Evolutionary conservation across 2,329 filamentous ascomycete species (phyloP), one percentile per base, ranked within the genome.

Genomic region (Diaporthe destruens): DNA sequence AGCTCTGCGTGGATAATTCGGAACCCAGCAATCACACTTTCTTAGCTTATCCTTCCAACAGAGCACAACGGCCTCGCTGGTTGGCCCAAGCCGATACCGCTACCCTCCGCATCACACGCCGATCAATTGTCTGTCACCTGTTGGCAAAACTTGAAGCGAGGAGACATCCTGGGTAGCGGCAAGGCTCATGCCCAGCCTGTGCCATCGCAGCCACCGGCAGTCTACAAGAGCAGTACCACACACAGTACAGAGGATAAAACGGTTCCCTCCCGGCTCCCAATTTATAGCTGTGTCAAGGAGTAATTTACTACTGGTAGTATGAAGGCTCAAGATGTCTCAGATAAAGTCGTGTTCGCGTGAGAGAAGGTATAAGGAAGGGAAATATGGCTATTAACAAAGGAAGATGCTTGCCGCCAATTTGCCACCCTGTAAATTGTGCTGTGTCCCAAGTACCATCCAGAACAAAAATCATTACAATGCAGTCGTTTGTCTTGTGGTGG

Each of bases 291-390:
- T 12, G 8, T 32, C 18, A 11, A 56, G 18, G 6, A 34, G 53
- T n/a, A 23, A 16, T 16, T 5, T 12, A 25, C 12, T 7, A 25
- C 12, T 7, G n/a, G 20, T 32, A 14, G 23, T 2, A 25, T 16
- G 59, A 42, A 36, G 23, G 7, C 4, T 23, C 47, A 25, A 20
- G 32, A 25, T 14, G 9, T 66, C 29, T 39, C n/a, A 53, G 39
- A 53, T 53, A 39, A 53, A 53, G 32, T 66, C 61, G 61, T 66
- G 61, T 66, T 66, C 61, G 61, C 61, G 61, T 66, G 47, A 66
- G 61, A 66, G 61, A 66, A 39, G 18, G 20, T 20, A 66, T 9
- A 18, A 51, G 29, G n/a, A 36, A 32, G 32, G 23, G n/a, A 51
- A 49, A 39, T 39, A 53, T 53, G 61, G 61, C 61, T 66, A 66